phyloP scores from a whole-genome alignment of 352 stramenopile species.

The Thraustochytrium striatum region DNA sequence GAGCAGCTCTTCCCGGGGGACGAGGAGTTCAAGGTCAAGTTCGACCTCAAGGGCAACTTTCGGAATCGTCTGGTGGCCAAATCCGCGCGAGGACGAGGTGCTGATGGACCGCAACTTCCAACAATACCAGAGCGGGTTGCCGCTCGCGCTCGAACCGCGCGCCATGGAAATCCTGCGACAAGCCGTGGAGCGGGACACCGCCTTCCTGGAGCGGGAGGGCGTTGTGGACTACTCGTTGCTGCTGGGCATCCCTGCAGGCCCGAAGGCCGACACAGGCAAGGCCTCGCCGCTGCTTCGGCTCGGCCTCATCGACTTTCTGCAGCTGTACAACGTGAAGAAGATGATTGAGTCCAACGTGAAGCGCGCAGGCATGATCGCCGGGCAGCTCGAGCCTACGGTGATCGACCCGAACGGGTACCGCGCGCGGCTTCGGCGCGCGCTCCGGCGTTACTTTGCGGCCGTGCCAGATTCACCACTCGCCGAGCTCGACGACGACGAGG shows the following conservation, averaged over 20 bases:
- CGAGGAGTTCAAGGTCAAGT: slow-evolving; percentile 84
- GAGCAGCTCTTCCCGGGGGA: slow-evolving; percentile 92
- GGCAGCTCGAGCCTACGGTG: slow-evolving; percentile 92
- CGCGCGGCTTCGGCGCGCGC: slow-evolving; percentile 88
- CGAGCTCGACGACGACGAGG: neutral
- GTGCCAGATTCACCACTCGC: slow-evolving; percentile 75
- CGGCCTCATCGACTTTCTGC: slow-evolving; percentile 98
- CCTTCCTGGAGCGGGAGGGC: slow-evolving; percentile 95
- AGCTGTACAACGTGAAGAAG: slow-evolving; percentile 98
- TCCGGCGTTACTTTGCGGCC: slow-evolving; percentile 94
- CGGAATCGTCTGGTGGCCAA: slow-evolving; percentile 80
- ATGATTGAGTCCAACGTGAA: slow-evolving; percentile 97
- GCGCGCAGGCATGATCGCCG: slow-evolving; percentile 95
- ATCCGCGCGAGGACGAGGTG: slow-evolving; percentile 48
- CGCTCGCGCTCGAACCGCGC: slow-evolving; percentile 66
- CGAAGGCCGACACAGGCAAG: slow-evolving; percentile 48
- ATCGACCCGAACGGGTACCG: slow-evolving; percentile 94
- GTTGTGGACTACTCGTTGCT: slow-evolving; percentile 99
- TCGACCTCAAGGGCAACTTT: slow-evolving; percentile 97
- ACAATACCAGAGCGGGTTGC: slow-evolving; percentile 70
- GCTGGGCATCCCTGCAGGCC: slow-evolving; percentile 77
- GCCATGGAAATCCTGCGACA: slow-evolving; percentile 71
- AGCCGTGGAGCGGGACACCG: slow-evolving; percentile 91
- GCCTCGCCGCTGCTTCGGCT: slow-evolving; percentile 70
- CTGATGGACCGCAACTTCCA: slow-evolving; percentile 77